Evolutionary conservation across 1,284 basidiomycete genomes (phyloP).

Genomic region (Coniophora puteana): DNA sequence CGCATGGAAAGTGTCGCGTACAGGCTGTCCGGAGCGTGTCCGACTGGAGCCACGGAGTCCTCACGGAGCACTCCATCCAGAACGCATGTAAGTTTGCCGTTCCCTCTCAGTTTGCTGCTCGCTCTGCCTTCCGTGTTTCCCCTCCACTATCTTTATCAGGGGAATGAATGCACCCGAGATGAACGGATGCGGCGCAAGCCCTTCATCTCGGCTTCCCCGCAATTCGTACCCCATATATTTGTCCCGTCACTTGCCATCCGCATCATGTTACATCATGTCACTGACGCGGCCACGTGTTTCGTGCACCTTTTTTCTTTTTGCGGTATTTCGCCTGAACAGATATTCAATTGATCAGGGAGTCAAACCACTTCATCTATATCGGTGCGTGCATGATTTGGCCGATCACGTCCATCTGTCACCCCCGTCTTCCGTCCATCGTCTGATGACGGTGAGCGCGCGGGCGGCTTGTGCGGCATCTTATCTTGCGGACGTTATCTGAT

Average conservation of each 20-base stretch:
- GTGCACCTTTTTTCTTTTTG: too few species aligned
- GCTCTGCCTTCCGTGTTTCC: slow-evolving; percentile 7
- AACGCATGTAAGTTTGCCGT: slow-evolving; percentile 65
- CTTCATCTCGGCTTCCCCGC: too few species aligned
- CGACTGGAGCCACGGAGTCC: slow-evolving; percentile 91
- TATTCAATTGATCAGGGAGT: slow-evolving; percentile 77
- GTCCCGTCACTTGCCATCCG: too few species aligned
- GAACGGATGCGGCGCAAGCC: slow-evolving; percentile 1
- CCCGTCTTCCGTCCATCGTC: too few species aligned
- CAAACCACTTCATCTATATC: slow-evolving; percentile 88
- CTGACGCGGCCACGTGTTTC: too few species aligned
- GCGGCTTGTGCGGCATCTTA: not conserved
- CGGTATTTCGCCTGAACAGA: too few species aligned
- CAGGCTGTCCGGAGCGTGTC: slow-evolving; percentile 81
- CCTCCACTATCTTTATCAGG: too few species aligned
- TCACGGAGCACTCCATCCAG: slow-evolving; percentile 84
- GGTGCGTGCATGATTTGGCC: too few species aligned
- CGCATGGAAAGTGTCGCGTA: slow-evolving; percentile 55
- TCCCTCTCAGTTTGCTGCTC: slow-evolving; percentile 4
- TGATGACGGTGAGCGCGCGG: too few species aligned
- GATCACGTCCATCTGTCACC: too few species aligned
- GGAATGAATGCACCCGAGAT: too few species aligned
- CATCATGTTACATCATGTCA: too few species aligned
- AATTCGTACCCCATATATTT: slow-evolving; percentile 1
- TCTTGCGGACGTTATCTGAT: not conserved